phyloP scores from a whole-genome alignment of 1,139 yeast species.

The Suhomyces kunorum region DNA sequence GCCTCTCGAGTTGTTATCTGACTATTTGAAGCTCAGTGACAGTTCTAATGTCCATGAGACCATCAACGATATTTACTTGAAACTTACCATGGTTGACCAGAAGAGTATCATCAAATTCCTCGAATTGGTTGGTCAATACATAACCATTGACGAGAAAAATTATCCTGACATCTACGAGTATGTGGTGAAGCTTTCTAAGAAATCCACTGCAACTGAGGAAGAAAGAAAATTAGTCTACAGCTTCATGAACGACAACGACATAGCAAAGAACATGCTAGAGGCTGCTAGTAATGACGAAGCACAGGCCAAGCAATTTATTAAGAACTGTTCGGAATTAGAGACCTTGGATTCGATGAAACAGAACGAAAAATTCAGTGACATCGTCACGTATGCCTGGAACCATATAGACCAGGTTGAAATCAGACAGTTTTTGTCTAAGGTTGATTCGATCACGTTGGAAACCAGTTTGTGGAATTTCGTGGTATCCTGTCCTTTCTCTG shows the following conservation, averaged over 20 bases:
- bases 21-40: constrained; percentile 4
- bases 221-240: constrained; percentile 24
- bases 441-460: constrained; percentile 5
- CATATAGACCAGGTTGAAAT: constrained; percentile 17
- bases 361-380: constrained; percentile 1
- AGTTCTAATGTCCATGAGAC: constrained; percentile 19
- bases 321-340: not conserved
- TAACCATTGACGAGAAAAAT: constrained; percentile 4
- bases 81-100: constrained; percentile 20
- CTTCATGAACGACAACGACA: constrained; percentile 25
- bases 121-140: constrained; percentile 1
- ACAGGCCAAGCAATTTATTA: constrained; percentile 1
- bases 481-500: constrained; percentile 8
- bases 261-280: constrained; percentile 14
- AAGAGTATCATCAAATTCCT: constrained; percentile 12
- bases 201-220: constrained; percentile 8
- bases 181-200: constrained; percentile 14
- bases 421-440: constrained; percentile 12
- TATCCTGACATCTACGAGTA: constrained; percentile 15
- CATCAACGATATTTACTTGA: constrained; percentile 35
- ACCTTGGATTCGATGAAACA: not conserved
- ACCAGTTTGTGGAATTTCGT: constrained; percentile 15
- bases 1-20: constrained; percentile 26
- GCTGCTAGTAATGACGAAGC: constrained; percentile 5
- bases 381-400: constrained; percentile 15